Conservation (phyloP, 202 grass and related monocot species). For the Schoenoplectus tabernaemontani region DNA sequence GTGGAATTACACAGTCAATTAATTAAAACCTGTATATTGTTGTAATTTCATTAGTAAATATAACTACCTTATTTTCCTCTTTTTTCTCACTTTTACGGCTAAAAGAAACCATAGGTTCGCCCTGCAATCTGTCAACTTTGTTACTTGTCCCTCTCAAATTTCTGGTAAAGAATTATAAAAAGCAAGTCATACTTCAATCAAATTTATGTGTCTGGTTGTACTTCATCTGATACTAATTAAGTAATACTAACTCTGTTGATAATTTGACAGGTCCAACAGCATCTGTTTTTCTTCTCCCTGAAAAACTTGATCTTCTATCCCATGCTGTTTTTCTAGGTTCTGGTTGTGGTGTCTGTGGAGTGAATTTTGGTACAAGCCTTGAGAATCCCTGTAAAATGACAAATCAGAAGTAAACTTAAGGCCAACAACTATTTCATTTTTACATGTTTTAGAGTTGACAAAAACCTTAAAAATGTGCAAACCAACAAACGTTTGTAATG, state of each 20-base stretch:
- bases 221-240: not conserved
- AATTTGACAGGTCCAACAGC: not conserved
- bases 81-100: constrained; percentile 27
- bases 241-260: constrained; percentile 18
- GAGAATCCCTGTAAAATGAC: constrained; percentile 36
- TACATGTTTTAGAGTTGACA: not conserved
- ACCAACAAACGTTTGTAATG: not conserved
- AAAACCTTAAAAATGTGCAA: not conserved
- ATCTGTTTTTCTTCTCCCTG: not conserved
- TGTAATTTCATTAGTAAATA: not conserved
- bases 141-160: constrained; percentile 30
- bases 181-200: not conserved
- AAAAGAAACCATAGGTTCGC: constrained; percentile 11
- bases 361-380: constrained; percentile 12
- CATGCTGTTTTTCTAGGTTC: constrained; percentile 12
- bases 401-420: not conserved
- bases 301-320: constrained; percentile 12
- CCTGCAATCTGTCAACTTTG: constrained; percentile 39
- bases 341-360: constrained; percentile 21
- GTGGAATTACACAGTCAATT: not conserved
- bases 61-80: constrained; percentile 34
- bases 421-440: not conserved
- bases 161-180: constrained; percentile 28
- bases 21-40: not conserved
- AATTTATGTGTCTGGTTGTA: not conserved